Conservation (phyloP, 768 basidiomycete species). For the Xerocomellus intermedius region DNA sequence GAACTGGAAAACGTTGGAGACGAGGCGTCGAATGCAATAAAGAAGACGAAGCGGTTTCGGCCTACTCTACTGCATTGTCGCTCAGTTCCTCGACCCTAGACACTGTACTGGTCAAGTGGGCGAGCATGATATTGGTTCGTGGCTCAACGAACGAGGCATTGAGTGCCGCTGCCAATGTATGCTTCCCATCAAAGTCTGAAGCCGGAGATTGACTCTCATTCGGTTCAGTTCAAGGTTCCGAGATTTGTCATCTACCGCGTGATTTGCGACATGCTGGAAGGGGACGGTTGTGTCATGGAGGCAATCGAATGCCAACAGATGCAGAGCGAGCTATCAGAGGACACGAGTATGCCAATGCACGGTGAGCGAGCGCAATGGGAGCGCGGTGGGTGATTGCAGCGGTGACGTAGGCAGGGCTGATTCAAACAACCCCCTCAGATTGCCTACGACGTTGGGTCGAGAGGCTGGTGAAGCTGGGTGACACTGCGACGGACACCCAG, state of each 20-base stretch:
- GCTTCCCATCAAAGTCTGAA: background rate
- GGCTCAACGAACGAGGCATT: background rate
- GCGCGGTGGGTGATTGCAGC: background rate
- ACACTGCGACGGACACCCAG: background rate
- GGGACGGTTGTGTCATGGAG: background rate
- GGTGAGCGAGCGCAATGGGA: background rate
- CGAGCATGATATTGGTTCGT: background rate
- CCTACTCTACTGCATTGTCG: background rate
- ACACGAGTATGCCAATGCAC: background rate
- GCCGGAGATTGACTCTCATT: background rate
- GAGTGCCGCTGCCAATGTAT: background rate
- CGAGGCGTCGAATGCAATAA: background rate
- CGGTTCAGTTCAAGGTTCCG: background rate
- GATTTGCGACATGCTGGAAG: background rate
- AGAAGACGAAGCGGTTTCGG: background rate
- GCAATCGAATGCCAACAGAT: background rate
- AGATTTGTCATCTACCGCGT: background rate
- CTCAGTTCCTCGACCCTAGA: background rate
- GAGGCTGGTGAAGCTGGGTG: background rate
- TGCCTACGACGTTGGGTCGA: background rate
- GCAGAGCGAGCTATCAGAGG: background rate
- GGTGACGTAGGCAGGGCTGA: no score
- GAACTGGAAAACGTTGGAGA: background rate
- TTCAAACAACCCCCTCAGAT: background rate
- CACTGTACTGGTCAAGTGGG: background rate